Evolutionary conservation across 495 filamentous ascomycete species (phyloP), one percentile per base, ranked within the genome.

Genomic region (Neurospora sp.): DNA sequence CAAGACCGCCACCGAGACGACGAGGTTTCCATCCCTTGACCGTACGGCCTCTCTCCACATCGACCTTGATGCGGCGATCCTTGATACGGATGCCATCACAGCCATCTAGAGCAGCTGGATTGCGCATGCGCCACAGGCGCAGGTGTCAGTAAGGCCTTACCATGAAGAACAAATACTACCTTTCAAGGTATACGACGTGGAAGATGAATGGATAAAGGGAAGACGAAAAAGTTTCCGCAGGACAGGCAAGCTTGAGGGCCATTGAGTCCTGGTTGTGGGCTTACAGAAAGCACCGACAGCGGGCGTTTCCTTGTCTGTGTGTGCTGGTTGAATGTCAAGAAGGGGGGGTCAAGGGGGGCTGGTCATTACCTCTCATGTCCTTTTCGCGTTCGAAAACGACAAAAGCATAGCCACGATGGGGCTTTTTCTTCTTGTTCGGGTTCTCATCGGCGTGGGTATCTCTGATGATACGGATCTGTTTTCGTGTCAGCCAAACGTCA

Each of bases 331-430:
- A 77, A 84, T 81, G 72, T 80, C 69, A 78, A 78, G 76, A 75
- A 78, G 78, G 75, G 77, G 79, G 77, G 82, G 78, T 77, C 79
- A 75, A 79, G 79, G 81, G 79, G 80, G 74, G 78, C 78, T 70
- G 72, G 59, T 69, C 76, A 83, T 87, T 97, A 97, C 96, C 95
- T 91, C 97, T 98, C 96, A 99, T 98, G 79, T 99, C 96, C 83
- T 95, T 94, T 82, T 98, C 96, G 78, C 93, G 90, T 83, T 98
- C 95, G 81, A 94, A 99, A 69, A 98, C 94, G 77, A 99, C 91
- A 81, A 99, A 99, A 73, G 94, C 96, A 84, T 99, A 99, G 75
- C 96, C 96, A 76, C 90, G 88, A 80, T 96, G 91, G 62, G 89
- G 86, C 83, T 96, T 97, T 80, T 94, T 94, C 71, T 89, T 89